Base-by-base conservation (phyloP, 2,329 filamentous ascomycete species). In the Pezicula carpinea region DNA sequence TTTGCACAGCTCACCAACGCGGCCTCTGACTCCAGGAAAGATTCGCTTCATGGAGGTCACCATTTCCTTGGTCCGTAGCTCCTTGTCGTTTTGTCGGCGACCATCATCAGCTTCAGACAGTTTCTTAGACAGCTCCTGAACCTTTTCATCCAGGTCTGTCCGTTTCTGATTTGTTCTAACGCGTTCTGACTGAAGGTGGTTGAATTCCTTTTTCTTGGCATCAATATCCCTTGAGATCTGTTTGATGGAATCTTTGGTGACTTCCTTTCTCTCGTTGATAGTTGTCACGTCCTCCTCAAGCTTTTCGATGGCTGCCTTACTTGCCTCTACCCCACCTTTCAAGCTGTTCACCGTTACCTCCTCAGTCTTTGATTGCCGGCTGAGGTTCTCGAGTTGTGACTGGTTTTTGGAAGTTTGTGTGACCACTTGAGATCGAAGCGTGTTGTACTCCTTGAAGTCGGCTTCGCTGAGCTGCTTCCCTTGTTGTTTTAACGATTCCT, bases 141-240 rank as follows among this genome's bases (percentile, higher is more conserved):
- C 78, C 66, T 96, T 92, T 67, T 96, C 91, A 55, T 99, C 91
- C 2, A 95, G 79, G 62, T 97, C 93, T 0, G 87, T 93, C 45
- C 85, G 82, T 62, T 85, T 83, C 62, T 95, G 87, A 44, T 88
- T 86, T 7, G 87, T 83, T 43, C 89, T 82, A 7, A 91, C 78
- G 42, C 89, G 83, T 63, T 95, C 89, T 1, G 90, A 96, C 52
- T 88, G 86, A 34, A 95, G 74, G 45, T 84, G 80, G 63, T 96
- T 93, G 62, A 90, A 87, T 50, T 93, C 87, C 63, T 92, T 95
- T 70, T 95, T 96, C 72, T 95, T 97, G 19, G 73, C 69, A 23
- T 90, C 85, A 42, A 95, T 87, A n/a, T 93, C 86, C 51, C 80
- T 77, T 6, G 81, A 77, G n/a, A 86, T 77, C 39, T 87, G 75